A percentile compares a stretch with the other conserved stretches of the same genome.
phyloP scores from a whole-genome alignment of 1,139 yeast genomes.

The Nakaseomyces glabratus region DNA sequence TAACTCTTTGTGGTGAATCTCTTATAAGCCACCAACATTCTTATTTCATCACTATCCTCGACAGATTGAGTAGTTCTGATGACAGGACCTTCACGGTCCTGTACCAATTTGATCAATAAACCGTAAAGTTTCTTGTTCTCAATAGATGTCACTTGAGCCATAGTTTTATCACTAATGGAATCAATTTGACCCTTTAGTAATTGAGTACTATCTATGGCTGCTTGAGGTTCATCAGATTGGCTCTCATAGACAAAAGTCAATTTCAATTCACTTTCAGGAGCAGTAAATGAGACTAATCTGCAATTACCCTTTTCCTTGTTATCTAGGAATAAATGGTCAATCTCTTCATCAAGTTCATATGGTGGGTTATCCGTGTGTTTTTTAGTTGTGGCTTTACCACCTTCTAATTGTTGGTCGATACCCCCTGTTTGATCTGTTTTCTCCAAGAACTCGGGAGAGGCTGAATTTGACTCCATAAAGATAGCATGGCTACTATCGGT shows the following conservation, averaged over 20 bases:
- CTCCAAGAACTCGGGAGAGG: conserved; percentile 4
- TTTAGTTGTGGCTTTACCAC: not conserved
- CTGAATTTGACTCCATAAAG: conserved; percentile 58
- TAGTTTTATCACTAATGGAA: conserved; percentile 70
- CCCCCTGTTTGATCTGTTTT: conserved; percentile 1
- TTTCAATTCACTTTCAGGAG: conserved; percentile 54
- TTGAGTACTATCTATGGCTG: conserved; percentile 35
- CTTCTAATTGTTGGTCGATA: conserved; percentile 5
- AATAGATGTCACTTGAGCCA: conserved; percentile 66
- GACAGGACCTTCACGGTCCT: conserved; percentile 80
- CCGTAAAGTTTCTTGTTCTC: conserved; percentile 75
- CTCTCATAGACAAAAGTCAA: conserved; percentile 86
- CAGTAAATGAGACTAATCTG: conserved; percentile 78
- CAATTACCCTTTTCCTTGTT: conserved; percentile 38
- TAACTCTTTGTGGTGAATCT: conserved; percentile 80
- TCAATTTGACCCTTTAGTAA: conserved; percentile 39
- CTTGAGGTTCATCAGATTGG: conserved; percentile 35
- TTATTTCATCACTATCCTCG: conserved; percentile 67
- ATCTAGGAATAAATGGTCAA: conserved; percentile 72
- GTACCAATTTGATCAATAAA: conserved; percentile 61
- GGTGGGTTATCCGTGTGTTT: conserved; percentile 14
- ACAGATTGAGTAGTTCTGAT: conserved; percentile 71
- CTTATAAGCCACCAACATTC: conserved; percentile 83
- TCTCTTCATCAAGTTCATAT: conserved; percentile 50
- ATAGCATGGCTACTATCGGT: conserved; percentile 75